Evolutionary conservation across 768 basidiomycete species (phyloP), one percentile per base, ranked within the genome.

Genomic region (Trametes gibbosa): DNA sequence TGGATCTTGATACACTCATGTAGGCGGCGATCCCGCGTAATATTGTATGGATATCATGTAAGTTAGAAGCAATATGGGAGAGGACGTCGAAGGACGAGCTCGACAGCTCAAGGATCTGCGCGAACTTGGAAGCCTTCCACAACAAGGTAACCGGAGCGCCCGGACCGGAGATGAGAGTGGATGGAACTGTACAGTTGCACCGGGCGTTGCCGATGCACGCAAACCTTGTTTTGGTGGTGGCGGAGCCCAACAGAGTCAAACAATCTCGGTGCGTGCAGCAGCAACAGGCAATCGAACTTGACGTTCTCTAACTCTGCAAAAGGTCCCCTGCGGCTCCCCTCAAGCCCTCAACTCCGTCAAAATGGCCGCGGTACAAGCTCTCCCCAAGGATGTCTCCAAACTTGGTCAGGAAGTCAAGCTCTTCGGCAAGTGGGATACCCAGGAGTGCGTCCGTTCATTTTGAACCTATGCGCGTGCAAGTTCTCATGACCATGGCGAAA

Each of bases 361-460:
- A 66, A 89, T 88, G 86, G 82, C 85, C 63, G 65, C 78, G 59
- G 80, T 76, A 61, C 83, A 84, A 66, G 86, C 90, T 42, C 89
- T 94, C 62, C 91, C 91, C 51, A 90, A 77, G 77, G 90, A 92
- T 56, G 81, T 94, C 71, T 87, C 90, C 62, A 90, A 77, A 75
- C 79, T 92, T 67, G 90, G 87, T 63, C 83, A 82, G 74, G 91
- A 92, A 68, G 85, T 98, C 72, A 97, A 96, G 79, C 87, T 99
- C 63, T 99, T 99, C 74, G 95, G 94, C 72, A 95, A 95, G 81
- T 99, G 97, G 97, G 95, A 98, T 57, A 90, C 94, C 63, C 88
- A 93, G 73, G 95, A 94, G 95, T 97, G 82, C 77, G 93, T 83
- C 29, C 57, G 49, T 49, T n/a, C 10, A 19, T 25, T 1, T 23